Base-by-base conservation (phyloP, 2,329 filamentous ascomycete species). In the Trichoderma endophyticum region DNA sequence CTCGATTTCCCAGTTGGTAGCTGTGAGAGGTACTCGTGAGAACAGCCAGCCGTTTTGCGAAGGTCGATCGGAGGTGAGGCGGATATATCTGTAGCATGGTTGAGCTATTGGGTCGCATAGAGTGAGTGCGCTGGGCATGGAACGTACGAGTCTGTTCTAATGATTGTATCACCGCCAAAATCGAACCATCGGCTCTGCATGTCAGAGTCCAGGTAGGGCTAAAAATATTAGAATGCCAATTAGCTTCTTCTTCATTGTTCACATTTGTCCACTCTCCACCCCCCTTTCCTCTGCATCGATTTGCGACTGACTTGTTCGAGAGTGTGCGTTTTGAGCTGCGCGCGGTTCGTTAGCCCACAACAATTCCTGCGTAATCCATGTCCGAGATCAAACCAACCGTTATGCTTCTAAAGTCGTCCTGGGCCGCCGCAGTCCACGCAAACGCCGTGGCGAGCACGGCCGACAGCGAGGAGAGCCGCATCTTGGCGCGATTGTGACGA, bases 101-200 rank as follows among this genome's bases (percentile, higher is more conserved):
- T 71, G 60, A 65, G 69, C 61, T 26, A 65, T n/a, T 71, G 54
- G 18, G 12, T 32, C 34, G 54, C 36, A 36, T 32, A 54, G 54
- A n/a, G n/a, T 21, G 6, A 18, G 24, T 12, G 34, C 12, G 28
- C 5, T 18, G 56, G 48, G 26, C 34, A 56, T 57, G 12, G 74
- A 83, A 83, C 87, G 75, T 89, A 91, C 89, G 87, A 87, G 80
- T 91, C 89, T 75, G 89, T 90, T 77, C 89, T 86, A 78, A 98
- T 88, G 78, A 99, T 91, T 54, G 95, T 94, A 84, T 97, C 94
- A 80, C 95, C 96, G 80, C 96, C 96, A 88, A 97, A 99, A 85
- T 99, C 96, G 84, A 95, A 99, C 95, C 96, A 99, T 81, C 96
- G 92, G 85, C 93, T 97, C 85, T 97, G 93, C 91, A 98, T 95